phyloP scores from a whole-genome alignment of 75 land plant species.

The Selaginella moellendorffii region DNA sequence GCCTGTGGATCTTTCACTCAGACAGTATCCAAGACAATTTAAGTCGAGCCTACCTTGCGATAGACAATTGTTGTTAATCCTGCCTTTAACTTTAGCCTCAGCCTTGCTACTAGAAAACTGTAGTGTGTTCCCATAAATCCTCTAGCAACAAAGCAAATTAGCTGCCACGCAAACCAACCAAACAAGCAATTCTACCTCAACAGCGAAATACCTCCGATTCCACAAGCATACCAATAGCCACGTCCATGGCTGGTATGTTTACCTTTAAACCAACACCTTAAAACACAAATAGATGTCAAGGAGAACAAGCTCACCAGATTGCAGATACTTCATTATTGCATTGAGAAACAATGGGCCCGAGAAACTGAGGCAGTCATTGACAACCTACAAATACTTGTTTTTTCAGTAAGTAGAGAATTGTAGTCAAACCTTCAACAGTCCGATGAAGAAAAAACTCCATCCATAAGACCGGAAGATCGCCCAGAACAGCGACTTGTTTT shows the following conservation, averaged over 20 bases:
- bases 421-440: constrained; percentile 53
- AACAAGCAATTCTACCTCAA: constrained; percentile 8
- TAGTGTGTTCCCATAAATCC: constrained; percentile 82
- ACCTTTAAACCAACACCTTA: background rate
- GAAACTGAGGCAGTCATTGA: constrained; percentile 61
- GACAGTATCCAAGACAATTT: background rate
- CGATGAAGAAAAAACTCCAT: constrained; percentile 52
- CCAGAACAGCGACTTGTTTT: constrained; percentile 36
- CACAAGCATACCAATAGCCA: constrained; percentile 19
- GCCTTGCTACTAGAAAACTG: constrained; percentile 41
- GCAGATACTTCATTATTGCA: constrained; percentile 14
- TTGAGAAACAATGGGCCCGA: constrained; percentile 64
- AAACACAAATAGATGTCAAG: background rate
- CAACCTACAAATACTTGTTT: constrained; percentile 30
- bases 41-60: constrained; percentile 35
- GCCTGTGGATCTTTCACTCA: no score
- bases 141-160: constrained; percentile 18
- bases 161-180: background rate
- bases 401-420: background rate
- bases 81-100: constrained; percentile 53
- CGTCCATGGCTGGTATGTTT: background rate
- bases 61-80: constrained; percentile 70
- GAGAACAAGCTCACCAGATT: constrained; percentile 14
- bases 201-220: constrained; percentile 13
- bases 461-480: constrained; percentile 55